Conservation (phyloP, 306 rosid species). For the Cicer arietinum region DNA sequence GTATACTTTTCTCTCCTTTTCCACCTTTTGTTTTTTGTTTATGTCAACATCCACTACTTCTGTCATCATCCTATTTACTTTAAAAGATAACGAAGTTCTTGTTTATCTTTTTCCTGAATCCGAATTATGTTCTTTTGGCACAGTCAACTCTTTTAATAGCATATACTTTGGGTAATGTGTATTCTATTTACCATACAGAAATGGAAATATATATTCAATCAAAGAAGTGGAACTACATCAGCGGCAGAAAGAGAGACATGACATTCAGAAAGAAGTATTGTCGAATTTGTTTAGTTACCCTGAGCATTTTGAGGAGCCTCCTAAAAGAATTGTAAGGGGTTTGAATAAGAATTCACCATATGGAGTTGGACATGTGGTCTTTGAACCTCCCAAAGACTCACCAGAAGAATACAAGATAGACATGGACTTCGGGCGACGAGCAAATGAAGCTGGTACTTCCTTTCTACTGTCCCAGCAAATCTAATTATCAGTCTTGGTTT, state of each 20-base stretch:
- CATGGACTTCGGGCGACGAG: slow-evolving; percentile 45
- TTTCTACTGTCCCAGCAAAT: slow-evolving; percentile 22
- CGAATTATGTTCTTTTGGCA: slow-evolving; percentile 2
- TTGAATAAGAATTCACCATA: slow-evolving; percentile 44
- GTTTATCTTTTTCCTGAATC: slow-evolving; percentile 26
- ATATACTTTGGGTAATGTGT: slow-evolving; percentile 40
- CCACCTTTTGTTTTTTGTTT: slow-evolving; percentile 29
- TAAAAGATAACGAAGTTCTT: slow-evolving; percentile 18
- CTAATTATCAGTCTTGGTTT: slow-evolving; percentile 29
- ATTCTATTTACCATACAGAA: slow-evolving; percentile 48
- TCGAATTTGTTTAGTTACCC: slow-evolving; percentile 59
- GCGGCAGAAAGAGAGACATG: slow-evolving; percentile 48
- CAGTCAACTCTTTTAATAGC: slow-evolving; percentile 29
- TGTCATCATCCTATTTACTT: slow-evolving; percentile 1
- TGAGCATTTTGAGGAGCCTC: slow-evolving; percentile 51
- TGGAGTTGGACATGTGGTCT: slow-evolving; percentile 55
- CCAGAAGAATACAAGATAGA: slow-evolving; percentile 45
- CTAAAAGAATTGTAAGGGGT: slow-evolving; percentile 48
- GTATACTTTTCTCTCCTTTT: slow-evolving; percentile 49
- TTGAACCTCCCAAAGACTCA: slow-evolving; percentile 58
- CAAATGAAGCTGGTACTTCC: slow-evolving; percentile 56
- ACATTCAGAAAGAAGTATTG: slow-evolving; percentile 68
- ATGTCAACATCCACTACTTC: slow-evolving; percentile 28
- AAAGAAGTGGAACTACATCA: slow-evolving; percentile 45
- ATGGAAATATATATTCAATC: slow-evolving; percentile 39